phyloP scores from a whole-genome alignment of 352 stramenopile genomes.

The Elongisporangium senticosum region DNA sequence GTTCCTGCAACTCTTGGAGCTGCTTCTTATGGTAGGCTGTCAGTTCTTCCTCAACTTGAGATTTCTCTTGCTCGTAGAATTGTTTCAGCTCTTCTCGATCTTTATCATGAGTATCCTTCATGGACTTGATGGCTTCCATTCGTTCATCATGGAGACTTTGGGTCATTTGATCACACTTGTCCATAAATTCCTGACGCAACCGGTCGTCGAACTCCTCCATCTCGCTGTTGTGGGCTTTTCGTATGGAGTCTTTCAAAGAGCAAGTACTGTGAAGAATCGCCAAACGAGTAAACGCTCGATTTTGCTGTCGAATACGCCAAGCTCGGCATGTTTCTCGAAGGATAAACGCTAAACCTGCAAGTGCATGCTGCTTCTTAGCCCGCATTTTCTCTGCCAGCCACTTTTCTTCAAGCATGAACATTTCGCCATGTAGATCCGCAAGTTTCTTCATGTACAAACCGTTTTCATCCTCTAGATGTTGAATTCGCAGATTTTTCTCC shows the following conservation, averaged over 20 bases:
- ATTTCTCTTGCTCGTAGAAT: slow-evolving; percentile 55
- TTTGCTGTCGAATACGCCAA: slow-evolving; percentile 16
- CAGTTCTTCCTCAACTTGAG: slow-evolving; percentile 47
- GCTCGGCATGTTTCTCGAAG: slow-evolving; percentile 13
- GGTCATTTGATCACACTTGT: slow-evolving; percentile 55
- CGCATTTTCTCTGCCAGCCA: slow-evolving; percentile 21
- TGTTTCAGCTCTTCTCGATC: slow-evolving; percentile 48
- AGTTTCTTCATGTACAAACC: slow-evolving; percentile 45
- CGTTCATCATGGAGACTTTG: slow-evolving; percentile 46
- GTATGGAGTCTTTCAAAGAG: slow-evolving; percentile 3
- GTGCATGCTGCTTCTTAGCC: slow-evolving; percentile 23
- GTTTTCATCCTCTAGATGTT: slow-evolving; percentile 46
- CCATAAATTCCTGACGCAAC: slow-evolving; percentile 36
- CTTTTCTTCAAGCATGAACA: slow-evolving; percentile 52
- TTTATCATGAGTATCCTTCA: slow-evolving; percentile 35
- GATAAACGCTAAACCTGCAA: slow-evolving; percentile 17
- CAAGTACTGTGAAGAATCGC: slow-evolving; percentile 1
- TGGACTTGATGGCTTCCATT: slow-evolving; percentile 28
- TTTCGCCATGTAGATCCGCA: slow-evolving; percentile 46
- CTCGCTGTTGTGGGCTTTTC: slow-evolving; percentile 11
- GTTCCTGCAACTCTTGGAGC: slow-evolving; percentile 23
- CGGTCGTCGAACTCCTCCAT: slow-evolving; percentile 34
- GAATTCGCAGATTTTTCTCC: slow-evolving; percentile 53
- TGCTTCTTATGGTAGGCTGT: slow-evolving; percentile 16
- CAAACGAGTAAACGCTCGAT: slow-evolving; percentile 17